phyloP scores from a whole-genome alignment of 495 filamentous ascomycete species.

The Haplographium delicatum region DNA sequence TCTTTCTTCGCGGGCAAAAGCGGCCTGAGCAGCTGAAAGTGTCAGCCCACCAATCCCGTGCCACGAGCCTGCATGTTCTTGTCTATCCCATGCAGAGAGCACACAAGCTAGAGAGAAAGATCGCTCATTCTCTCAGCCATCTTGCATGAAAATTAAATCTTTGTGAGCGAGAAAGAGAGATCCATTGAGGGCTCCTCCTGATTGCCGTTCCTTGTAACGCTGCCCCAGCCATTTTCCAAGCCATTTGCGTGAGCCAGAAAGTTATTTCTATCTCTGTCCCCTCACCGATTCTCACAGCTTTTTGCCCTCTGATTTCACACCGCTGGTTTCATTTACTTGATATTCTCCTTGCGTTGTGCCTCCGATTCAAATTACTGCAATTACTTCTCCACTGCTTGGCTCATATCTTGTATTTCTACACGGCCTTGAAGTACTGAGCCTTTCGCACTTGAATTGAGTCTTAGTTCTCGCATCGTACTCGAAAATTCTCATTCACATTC shows the following conservation, averaged over 20 bases:
- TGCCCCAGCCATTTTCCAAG: conserved; percentile 16
- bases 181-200: neutral
- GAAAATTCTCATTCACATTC: neutral
- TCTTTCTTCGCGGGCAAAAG: neutral
- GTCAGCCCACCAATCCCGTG: conserved; percentile 1
- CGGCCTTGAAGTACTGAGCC: neutral
- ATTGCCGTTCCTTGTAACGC: conserved; percentile 15
- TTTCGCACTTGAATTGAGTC: conserved; percentile 1
- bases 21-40: neutral
- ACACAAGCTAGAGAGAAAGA: neutral
- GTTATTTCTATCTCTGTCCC: conserved; percentile 28
- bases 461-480: neutral
- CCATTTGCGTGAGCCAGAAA: conserved; percentile 7
- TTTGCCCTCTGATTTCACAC: conserved; percentile 31
- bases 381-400: conserved; percentile 2
- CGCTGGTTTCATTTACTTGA: conserved; percentile 25
- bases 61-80: conserved; percentile 6
- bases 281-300: conserved; percentile 35
- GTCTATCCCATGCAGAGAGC: conserved; percentile 7
- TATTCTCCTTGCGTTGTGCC: conserved; percentile 21
- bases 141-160: conserved; percentile 21
- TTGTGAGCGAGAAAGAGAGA: conserved; percentile 15
- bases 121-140: neutral
- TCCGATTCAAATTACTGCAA: neutral
- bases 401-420: neutral